Conservation (phyloP, 345 rosid species). For the Bruguiera parviflora region DNA sequence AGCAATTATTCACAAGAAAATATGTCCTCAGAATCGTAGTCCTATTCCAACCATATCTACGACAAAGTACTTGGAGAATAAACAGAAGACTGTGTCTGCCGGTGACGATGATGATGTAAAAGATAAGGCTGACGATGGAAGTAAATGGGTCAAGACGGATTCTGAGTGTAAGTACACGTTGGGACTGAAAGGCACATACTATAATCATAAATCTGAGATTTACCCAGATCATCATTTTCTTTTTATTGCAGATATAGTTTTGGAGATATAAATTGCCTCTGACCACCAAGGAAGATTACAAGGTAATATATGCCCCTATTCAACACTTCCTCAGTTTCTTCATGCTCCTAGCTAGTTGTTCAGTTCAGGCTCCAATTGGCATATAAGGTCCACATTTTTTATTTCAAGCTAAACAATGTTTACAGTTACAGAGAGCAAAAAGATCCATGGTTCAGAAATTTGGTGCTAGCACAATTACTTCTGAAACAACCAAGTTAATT, state of each 20-base stretch:
- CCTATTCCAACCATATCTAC: constrained; percentile 28
- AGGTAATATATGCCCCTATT: not conserved
- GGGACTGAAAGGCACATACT: not conserved
- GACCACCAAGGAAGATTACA: not conserved
- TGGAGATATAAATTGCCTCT: constrained; percentile 49
- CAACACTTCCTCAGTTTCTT: too few species aligned
- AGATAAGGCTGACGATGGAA: constrained; percentile 37
- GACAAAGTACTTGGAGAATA: constrained; percentile 41
- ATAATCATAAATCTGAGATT: not conserved
- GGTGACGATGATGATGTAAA: constrained; percentile 29
- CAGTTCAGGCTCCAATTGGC: too few species aligned
- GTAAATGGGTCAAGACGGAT: constrained; percentile 83
- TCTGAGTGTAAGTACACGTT: constrained; percentile 61
- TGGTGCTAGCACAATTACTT: too few species aligned
- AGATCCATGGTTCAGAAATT: too few species aligned
- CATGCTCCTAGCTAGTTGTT: too few species aligned
- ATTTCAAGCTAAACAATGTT: too few species aligned
- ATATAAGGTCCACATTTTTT: too few species aligned
- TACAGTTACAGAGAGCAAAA: too few species aligned
- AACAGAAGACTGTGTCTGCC: constrained; percentile 16
- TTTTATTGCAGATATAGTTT: constrained; percentile 65
- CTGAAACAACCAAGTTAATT: too few species aligned
- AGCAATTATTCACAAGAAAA: constrained; percentile 65
- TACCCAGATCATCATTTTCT: not conserved
- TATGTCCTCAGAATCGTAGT: constrained; percentile 51